Base-by-base conservation (phyloP, 1,139 yeast genomes). In the Magnusiomyces paraingens region DNA sequence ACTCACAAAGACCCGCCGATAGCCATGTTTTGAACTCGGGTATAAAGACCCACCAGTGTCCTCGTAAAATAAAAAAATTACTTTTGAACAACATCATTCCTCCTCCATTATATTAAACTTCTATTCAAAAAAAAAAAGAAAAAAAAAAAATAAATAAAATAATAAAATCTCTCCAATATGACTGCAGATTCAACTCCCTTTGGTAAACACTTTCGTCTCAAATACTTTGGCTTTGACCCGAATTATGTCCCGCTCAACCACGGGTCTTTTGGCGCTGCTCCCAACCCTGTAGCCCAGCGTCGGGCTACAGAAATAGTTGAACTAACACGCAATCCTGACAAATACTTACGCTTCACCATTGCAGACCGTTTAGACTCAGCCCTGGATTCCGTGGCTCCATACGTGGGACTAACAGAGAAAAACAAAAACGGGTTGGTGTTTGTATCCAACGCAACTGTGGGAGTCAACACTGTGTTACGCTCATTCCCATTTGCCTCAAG, bases 371-470 rank as follows among this genome's bases (percentile, higher is more conserved):
- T 73, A 57, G 56, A 60, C 6, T 62, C 66, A 2, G 69, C 64
- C 4, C 59, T 80, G 17, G 63, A 70, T 47, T 53, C 57, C 3
- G 64, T 77, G 2, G 75, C 77, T 0, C 51, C 55, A 14, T 44
- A 44, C 38, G 20, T 44, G 18, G 47, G 47, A 2, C 26, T 44
- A 3, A 2, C 21, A 2, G 15, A 15, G 2, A 14, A 44, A 8
- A n/a, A 8, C 18, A 67, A 69, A 52, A 70, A 69, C 49, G 71
- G 74, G 59, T 61, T 82, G 55, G 84, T 79, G 0, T 65, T 82
- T 40, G 78, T 78, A 1, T 68, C 73, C 12, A 84, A 84, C 63
- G 86, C 89, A 2, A 82, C 89, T 2, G 69, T 77, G 4, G 88
- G 83, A 1, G 74, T 81, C 50, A 83, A 84, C 64, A 71, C 82